Conservation (phyloP, 2,329 filamentous ascomycete species). For the Tolypocladium ophioglossoides region DNA sequence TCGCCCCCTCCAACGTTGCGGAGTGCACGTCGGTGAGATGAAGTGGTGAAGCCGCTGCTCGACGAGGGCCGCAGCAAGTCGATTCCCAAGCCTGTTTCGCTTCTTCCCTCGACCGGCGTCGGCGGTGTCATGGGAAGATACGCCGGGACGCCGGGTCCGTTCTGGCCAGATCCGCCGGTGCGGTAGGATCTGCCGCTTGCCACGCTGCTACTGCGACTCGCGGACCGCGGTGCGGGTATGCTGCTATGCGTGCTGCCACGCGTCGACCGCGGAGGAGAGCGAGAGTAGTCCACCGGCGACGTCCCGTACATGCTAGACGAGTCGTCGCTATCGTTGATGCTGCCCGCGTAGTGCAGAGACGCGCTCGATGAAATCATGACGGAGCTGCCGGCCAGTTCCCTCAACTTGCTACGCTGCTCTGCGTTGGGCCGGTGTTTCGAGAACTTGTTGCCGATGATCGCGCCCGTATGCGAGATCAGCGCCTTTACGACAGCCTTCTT, state of each 20-base stretch:
- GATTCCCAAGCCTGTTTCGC: conserved; percentile 13
- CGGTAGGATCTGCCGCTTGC: conserved; percentile 34
- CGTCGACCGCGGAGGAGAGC: conserved; percentile 45
- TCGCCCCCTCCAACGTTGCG: conserved; percentile 8
- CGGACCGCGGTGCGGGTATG: conserved; percentile 31
- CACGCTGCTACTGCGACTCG: conserved; percentile 43
- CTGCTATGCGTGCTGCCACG: conserved; percentile 37
- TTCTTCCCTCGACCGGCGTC: conserved; percentile 24
- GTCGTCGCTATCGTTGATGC: conserved; percentile 44
- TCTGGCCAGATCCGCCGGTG: conserved; percentile 18
- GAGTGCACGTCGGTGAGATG: conserved; percentile 8
- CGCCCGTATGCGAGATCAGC: conserved; percentile 87
- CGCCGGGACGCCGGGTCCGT: conserved; percentile 22
- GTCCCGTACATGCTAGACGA: conserved; percentile 43
- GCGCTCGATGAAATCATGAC: conserved; percentile 41
- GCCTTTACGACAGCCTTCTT: conserved; percentile 94
- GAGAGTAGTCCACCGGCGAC: conserved; percentile 46
- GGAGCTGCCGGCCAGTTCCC: conserved; percentile 74
- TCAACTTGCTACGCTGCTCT: conserved; percentile 66
- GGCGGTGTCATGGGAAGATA: conserved; percentile 38
- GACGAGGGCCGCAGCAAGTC: conserved; percentile 22
- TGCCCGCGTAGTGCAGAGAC: conserved; percentile 27
- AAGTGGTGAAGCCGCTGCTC: conserved; percentile 16
- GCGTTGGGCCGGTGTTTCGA: conserved; percentile 75
- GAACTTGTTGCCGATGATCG: conserved; percentile 96